Evolutionary conservation across 2,329 filamentous ascomycete genomes (phyloP).

Genomic region (Xylaria sp.): DNA sequence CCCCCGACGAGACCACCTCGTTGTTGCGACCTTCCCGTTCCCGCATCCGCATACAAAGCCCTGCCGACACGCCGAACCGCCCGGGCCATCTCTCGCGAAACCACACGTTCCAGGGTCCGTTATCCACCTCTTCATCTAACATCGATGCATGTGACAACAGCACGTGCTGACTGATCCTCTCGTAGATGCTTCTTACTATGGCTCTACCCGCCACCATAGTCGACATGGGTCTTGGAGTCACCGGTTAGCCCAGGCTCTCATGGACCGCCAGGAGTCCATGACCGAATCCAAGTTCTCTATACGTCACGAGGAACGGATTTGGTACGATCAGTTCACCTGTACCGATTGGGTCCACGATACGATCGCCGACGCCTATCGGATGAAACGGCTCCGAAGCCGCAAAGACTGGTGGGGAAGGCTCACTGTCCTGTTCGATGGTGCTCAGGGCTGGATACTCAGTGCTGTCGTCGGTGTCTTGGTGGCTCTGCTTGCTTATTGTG

Average conservation of each 20-base stretch:
- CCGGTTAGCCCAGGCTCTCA: constrained; percentile 71
- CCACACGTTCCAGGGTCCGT: constrained; percentile 59
- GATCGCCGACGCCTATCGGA: constrained; percentile 91
- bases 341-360: constrained; percentile 99
- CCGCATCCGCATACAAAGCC: constrained; percentile 56
- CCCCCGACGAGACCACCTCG: constrained; percentile 58
- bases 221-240: constrained; percentile 69
- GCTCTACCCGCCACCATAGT: constrained; percentile 62
- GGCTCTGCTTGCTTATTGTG: constrained; percentile 85
- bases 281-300: constrained; percentile 73
- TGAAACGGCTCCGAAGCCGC: constrained; percentile 82
- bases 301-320: constrained; percentile 85
- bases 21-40: constrained; percentile 56
- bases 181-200: constrained; percentile 36
- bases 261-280: constrained; percentile 67
- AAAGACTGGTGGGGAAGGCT: constrained; percentile 88
- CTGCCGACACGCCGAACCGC: constrained; percentile 42
- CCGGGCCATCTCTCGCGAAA: constrained; percentile 52
- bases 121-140: background rate
- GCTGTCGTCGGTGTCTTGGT: constrained; percentile 89
- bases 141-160: too few species aligned
- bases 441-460: constrained; percentile 94
- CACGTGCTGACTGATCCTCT: background rate
- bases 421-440: constrained; percentile 81
- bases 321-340: constrained; percentile 98